phyloP scores from a whole-genome alignment of 1,284 basidiomycete genomes.

The Ustilago bromivora region DNA sequence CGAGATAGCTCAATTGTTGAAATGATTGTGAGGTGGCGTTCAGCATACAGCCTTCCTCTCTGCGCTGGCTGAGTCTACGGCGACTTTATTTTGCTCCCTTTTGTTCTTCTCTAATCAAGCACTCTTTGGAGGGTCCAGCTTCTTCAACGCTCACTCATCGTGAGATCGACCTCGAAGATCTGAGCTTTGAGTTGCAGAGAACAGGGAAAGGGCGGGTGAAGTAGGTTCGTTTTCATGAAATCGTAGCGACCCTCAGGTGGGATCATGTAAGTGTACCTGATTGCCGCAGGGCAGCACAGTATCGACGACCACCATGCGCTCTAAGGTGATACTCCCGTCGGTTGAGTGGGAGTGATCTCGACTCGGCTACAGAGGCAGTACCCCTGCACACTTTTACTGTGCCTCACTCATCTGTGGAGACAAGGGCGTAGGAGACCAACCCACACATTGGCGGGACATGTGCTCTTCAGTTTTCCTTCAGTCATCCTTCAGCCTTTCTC shows the following conservation, averaged over 20 bases:
- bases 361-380: neutral
- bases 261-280: neutral
- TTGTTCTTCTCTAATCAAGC: neutral
- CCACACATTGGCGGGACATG: neutral
- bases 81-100: neutral
- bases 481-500: neutral
- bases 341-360: neutral
- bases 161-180: neutral
- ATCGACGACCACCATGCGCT: neutral
- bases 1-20: neutral
- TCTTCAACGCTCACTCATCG: no score
- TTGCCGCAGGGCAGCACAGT: neutral
- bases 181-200: neutral
- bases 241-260: neutral
- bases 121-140: neutral
- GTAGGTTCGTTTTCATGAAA: neutral
- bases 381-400: neutral
- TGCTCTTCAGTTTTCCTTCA: no score
- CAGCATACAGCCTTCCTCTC: neutral
- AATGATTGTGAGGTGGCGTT: neutral
- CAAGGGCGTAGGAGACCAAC: neutral
- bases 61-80: neutral
- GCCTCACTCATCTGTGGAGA: neutral
- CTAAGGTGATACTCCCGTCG: neutral
- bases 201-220: neutral